Base-by-base conservation (phyloP, 2,329 filamentous ascomycete species). In the Ascochyta rabiei region DNA sequence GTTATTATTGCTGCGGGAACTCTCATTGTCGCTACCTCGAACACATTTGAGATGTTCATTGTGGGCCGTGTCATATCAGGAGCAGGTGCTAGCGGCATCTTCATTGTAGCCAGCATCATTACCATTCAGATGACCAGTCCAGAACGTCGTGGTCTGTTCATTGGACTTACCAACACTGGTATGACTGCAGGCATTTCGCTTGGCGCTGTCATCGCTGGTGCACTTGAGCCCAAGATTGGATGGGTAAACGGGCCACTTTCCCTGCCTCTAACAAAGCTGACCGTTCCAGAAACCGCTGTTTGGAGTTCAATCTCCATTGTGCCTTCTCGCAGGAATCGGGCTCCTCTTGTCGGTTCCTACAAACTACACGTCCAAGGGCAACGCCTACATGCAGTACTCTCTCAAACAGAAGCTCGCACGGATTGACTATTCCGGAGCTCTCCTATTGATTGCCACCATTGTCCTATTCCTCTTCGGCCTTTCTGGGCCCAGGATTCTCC, bases 371-470 rank as follows among this genome's bases (percentile, higher is more conserved):
- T 62, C 63, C 48, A 76, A 76, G 45, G 69, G 72, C n/a, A 76
- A 76, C 58, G 68, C 71, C 2, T 53, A 70, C 60, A 48, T 60
- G 49, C 56, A 75, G 40, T 57, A 75, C 41, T 77, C 80, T 33
- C 63, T 81, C 33, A 54, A 73, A 45, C 67, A 81, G 26, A 89
- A 87, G 64, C 77, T 93, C 10, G 81, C 80, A 3, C 78, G 80
- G 1, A 85, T 96, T 50, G 91, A 96, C 73, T 95, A 93, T 63
- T 78, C 86, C 0, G 91, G 91, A 3, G 88, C 89, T 6, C 33
- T 84, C 1, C 78, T 86, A 16, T 59, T 75, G 28, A 71, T 68
- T 12, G 49, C 57, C 4, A 83, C 88, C 2, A 86, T 93, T 15
- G 82, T 89, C 0, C 80, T 91, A 6, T 85, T 96, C 53, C 85